Evolutionary conservation across 1,139 yeast species (phyloP), one percentile per base, ranked within the genome.

Genomic region (Debaryomyces subglobosus): DNA sequence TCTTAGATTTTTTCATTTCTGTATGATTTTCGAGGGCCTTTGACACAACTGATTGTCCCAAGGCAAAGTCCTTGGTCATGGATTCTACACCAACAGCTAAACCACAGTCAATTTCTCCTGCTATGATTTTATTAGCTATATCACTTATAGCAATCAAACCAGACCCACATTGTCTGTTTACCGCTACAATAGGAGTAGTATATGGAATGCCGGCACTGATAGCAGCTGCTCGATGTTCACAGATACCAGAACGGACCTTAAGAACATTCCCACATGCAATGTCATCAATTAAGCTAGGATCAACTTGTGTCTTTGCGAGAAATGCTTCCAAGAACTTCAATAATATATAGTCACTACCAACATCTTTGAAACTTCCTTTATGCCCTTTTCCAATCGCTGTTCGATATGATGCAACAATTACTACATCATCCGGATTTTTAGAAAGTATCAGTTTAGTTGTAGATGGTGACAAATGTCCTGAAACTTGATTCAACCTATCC

Each of bases 161-260:
- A 3, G 96, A 89, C 5, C 97, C 89, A 70, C 98, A 92, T 70
- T 90, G 97, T 72, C 98, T 84, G 77, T 92, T 92, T 57, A 91
- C 62, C 25, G 96, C 94, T 59, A 84, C 73, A 59, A 92, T 89
- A 9, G 96, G 92, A 24, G 86, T 78, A 6, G 84, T 70, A 62
- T 73, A 63, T 51, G 80, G 80, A 51, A 76, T 69, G 53, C 80
- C 80, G 20, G 79, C 77, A 45, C 79, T 74, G 58, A 76, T 72
- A 49, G 67, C 59, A 45, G 80, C 97, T 45, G 96, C 97, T 63
- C 96, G 80, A 69, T 89, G 96, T 70, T 90, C 97, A 50, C 86
- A 85, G 49, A 91, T 96, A 63, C 97, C 97, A 39, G 96, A 95
- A 50, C 96, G 96, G 47, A 82, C 80, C 71, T 90, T 89, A 63